Conservation (phyloP, 192 early-diverging fungal genomes). For the Physocladia obscura region DNA sequence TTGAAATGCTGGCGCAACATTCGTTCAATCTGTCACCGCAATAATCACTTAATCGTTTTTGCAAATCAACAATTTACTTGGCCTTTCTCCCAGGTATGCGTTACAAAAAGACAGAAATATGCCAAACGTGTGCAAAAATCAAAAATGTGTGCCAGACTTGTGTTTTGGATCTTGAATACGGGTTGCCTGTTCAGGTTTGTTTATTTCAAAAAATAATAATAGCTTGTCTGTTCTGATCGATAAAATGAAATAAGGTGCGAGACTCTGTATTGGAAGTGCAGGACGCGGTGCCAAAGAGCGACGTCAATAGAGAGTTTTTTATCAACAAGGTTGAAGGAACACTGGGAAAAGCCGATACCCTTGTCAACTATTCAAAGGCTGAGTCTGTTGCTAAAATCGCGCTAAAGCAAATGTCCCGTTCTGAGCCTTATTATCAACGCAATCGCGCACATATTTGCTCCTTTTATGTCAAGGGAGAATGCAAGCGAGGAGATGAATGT, state of each 20-base stretch:
- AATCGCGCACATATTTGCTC: slow-evolving; percentile 91
- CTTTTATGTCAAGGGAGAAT: slow-evolving; percentile 90
- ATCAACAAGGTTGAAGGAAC: slow-evolving; percentile 73
- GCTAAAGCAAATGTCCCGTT: slow-evolving; percentile 75
- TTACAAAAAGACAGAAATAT: slow-evolving; percentile 98
- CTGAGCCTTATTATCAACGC: slow-evolving; percentile 88
- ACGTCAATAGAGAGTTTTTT: slow-evolving; percentile 87
- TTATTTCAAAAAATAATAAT: too few relatives aligned
- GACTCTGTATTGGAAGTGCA: slow-evolving; percentile 80
- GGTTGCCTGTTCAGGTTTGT: slow-evolving; percentile 89
- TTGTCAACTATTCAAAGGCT: slow-evolving; percentile 69
- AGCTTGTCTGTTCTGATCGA: too few relatives aligned
- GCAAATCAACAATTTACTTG: background rate
- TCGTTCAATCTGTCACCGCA: too few relatives aligned
- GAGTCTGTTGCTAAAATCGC: slow-evolving; percentile 74
- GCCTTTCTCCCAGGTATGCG: slow-evolving; percentile 75
- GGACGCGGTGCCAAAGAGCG: slow-evolving; percentile 75
- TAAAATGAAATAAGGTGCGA: too few relatives aligned
- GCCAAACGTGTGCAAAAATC: slow-evolving; percentile 94
- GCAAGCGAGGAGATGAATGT: slow-evolving; percentile 92
- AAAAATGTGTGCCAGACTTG: slow-evolving; percentile 99
- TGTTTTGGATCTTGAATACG: slow-evolving; percentile 91
- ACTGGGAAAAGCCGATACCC: slow-evolving; percentile 49
- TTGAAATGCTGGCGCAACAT: too few relatives aligned
- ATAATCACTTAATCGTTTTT: background rate